Percentiles rank a stretch among this genome's conserved stretches.
phyloP scores from a whole-genome alignment of 495 filamentous ascomycete species.

The Penicillium goetzii region DNA sequence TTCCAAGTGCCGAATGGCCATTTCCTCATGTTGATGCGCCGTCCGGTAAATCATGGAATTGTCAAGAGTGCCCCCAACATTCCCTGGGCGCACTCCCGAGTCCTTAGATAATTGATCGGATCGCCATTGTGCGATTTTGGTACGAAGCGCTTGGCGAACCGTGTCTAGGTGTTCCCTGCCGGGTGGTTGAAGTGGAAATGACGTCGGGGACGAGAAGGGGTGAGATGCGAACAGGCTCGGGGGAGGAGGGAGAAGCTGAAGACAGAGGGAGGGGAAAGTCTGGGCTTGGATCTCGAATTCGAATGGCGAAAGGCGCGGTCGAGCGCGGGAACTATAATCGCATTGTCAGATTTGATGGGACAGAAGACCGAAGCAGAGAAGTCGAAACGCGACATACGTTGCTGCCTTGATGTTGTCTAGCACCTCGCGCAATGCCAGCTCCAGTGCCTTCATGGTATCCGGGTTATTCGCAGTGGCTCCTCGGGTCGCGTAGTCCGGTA shows the following conservation, averaged over 20 bases:
- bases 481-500: slow-evolving; percentile 61
- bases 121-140: slow-evolving; percentile 67
- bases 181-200: slow-evolving; percentile 76
- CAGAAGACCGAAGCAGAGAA: background rate
- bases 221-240: slow-evolving; percentile 73
- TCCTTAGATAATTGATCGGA: slow-evolving; percentile 42
- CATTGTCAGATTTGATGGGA: slow-evolving; percentile 8
- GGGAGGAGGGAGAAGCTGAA: slow-evolving; percentile 78
- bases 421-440: slow-evolving; percentile 80
- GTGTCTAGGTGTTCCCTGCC: slow-evolving; percentile 70
- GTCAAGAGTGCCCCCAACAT: slow-evolving; percentile 35
- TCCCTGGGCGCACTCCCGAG: slow-evolving; percentile 31
- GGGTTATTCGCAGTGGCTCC: slow-evolving; percentile 62
- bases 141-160: slow-evolving; percentile 64
- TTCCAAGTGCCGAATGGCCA: slow-evolving; percentile 65
- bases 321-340: slow-evolving; percentile 35
- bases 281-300: slow-evolving; percentile 81
- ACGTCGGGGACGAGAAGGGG: slow-evolving; percentile 67
- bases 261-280: slow-evolving; percentile 78
- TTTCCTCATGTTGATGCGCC: slow-evolving; percentile 60
- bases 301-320: slow-evolving; percentile 62
- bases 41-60: slow-evolving; percentile 49
- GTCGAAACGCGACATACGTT: slow-evolving; percentile 57
- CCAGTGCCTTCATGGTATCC: slow-evolving; percentile 77
- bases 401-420: slow-evolving; percentile 79